Evolutionary conservation across 2,329 filamentous ascomycete species (phyloP), one percentile per base, ranked within the genome.

Genomic region (Fusarium secorum): DNA sequence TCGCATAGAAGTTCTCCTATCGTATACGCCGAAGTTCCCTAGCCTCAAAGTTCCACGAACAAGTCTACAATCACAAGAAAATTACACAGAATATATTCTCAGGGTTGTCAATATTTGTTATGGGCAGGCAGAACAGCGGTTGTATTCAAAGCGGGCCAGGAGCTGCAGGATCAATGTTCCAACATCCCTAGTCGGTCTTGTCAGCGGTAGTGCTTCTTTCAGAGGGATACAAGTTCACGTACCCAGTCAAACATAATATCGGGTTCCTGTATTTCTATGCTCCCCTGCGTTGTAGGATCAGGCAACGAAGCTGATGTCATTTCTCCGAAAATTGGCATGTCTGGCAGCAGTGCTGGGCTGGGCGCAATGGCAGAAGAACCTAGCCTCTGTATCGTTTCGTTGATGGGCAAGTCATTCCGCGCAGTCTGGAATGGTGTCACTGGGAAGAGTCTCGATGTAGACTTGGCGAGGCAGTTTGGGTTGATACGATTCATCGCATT

Each of bases 401-500:
- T 15, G 6, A 18, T 3, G 10, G 26, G 20, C 10, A 28, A 24
- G 15, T 7, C 17, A 15, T 5, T 18, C 11, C 4, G 7, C 2
- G 4, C 3, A 20, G 42, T 6, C 17, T 39, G 45, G 11, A 52
- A 58, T 15, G n/a, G 45, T 1, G 45, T 24, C 14, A 53, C 11
- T 2, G n/a, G 33, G 14, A 53, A 24, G 17, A 32, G 6, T 11
- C 6, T 32, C 5, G 26, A 30, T 10, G 28, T 7, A 15, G 38
- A n/a, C 13, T 39, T 53, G 3, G 45, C 7, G 18, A 58, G 35
- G n/a, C 55, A 53, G 28, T 33, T 58, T 4, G 45, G 39, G 45
- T 53, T 58, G n/a, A 58, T 58, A 39, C n/a, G 45, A 18, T 39
- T 53, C 24, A 58, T 58, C 7, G 46, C 45, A 18, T 58, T 58